phyloP scores from a whole-genome alignment of 208 protist species.

The Tritrichomonas musculus region DNA sequence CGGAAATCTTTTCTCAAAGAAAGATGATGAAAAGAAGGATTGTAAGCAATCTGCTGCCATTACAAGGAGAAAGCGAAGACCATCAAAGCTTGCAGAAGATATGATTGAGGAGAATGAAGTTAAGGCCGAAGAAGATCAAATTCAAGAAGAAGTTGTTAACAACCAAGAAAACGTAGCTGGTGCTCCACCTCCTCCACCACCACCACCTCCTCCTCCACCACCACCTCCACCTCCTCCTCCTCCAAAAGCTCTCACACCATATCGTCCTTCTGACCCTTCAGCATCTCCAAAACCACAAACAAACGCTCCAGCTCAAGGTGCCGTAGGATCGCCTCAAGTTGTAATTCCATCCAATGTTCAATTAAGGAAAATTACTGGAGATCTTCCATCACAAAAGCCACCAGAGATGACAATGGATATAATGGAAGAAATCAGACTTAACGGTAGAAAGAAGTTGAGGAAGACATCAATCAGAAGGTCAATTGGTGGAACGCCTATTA shows the following conservation, averaged over 20 bases:
- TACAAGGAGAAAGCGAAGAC: not conserved
- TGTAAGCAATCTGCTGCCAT: not conserved
- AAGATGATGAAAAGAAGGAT: not conserved
- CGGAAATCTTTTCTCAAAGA: too few species aligned
- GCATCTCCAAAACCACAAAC: not conserved
- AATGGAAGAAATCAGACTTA: not conserved
- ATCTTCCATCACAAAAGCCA: not conserved
- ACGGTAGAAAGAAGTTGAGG: not conserved
- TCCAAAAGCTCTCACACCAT: not conserved
- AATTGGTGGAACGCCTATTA: conserved; percentile 25
- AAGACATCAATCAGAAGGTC: not conserved
- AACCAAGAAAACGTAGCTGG: not conserved
- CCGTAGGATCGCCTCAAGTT: not conserved
- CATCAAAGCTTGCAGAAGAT: not conserved
- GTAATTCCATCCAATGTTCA: not conserved
- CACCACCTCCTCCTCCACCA: not conserved
- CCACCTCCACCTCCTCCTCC: not conserved
- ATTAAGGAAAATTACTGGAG: not conserved
- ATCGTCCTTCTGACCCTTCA: not conserved
- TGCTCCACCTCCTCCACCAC: not conserved
- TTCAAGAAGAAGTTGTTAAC: not conserved
- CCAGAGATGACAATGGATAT: not conserved
- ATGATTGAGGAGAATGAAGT: not conserved
- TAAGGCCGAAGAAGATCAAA: not conserved
- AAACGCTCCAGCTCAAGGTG: not conserved